Base-by-base conservation (phyloP, 768 basidiomycete genomes). In the Cystofilobasidium bisporidii region DNA sequence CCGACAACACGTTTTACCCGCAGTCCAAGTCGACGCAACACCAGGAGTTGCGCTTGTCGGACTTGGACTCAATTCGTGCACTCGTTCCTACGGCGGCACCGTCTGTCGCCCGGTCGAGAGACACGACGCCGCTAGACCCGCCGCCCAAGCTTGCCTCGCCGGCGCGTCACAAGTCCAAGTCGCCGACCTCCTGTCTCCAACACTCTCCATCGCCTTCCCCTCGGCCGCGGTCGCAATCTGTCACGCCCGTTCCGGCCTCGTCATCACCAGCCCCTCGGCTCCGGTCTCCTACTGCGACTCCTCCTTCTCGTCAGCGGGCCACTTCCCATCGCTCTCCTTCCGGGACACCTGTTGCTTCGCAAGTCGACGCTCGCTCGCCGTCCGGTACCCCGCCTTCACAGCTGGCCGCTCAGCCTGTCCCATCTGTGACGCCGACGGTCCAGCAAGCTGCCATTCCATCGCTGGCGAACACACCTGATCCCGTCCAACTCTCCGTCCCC, bases 1-100 rank as follows among this genome's bases (percentile, higher is more conserved):
- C 63, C 1, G 55, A 64, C 63, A 64, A 56, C 63, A 64, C 53
- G 2, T 64, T 56, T 40, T 41, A 64, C 63, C 55, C 63, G 24
- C 53, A 41, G 2, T 38, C 53, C 4, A 15, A 20, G 4, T 2
- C 28, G 9, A 9, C 28, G 26, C 53, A 18, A 11, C 15, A 32
- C 8, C 43, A 43, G 43, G 53, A 56, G 53, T 30, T 56, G 5
- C 26, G 53, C 15, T 15, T 56, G 17, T 56, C 53, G 3, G 53
- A 56, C 30, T 18, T 56, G 28, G 53, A 28, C 43, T 43, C 43
- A 22, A 43, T 43, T 17, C 43, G 14, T 4, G 43, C 43, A 4
- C 32, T 28, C 8, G 22, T 28, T 14, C 26, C 20, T 15, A 3
- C 48, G n/a, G 48, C 22, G n/a, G 8, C 48, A 1, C 28, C 10